Percentiles rank a stretch among this genome's conserved stretches.
These are phyloP conservation scores for Cordia subcordata DNA, from an alignment of 257 asterid genomes.

Conservation along the genomic window DNA sequence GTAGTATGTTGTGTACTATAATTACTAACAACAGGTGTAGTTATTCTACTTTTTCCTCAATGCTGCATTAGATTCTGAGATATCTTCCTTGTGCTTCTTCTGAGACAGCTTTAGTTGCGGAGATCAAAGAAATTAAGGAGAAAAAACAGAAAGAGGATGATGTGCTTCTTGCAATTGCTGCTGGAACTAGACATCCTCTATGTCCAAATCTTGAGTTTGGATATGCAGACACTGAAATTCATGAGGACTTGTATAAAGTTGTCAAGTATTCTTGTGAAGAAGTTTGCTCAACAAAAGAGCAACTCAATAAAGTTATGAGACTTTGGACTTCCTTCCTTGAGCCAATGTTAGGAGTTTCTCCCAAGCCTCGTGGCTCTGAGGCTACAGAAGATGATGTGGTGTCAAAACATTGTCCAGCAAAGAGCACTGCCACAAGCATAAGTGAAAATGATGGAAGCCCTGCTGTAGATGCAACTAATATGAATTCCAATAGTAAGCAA, in stretches of 20 bases:
- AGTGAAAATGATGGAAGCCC: constrained; percentile 6
- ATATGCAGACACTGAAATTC: constrained; percentile 17
- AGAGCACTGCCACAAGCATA: neutral
- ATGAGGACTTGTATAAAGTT: constrained; percentile 19
- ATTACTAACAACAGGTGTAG: neutral
- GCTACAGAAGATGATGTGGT: constrained; percentile 5
- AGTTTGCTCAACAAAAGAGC: constrained; percentile 26
- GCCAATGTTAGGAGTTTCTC: constrained; percentile 23
- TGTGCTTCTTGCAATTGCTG: constrained; percentile 25
- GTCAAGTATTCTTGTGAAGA: constrained; percentile 24
- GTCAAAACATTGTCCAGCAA: neutral
- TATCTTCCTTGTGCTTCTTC: constrained; percentile 1
- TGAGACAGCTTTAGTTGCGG: constrained; percentile 18
- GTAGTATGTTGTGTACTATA: neutral
- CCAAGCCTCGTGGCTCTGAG: constrained; percentile 13
- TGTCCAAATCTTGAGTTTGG: constrained; percentile 18
- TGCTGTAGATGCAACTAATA: constrained; percentile 14
- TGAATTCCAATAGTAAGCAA: constrained; percentile 10
- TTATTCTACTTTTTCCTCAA: neutral
- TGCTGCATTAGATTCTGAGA: neutral
- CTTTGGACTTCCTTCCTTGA: constrained; percentile 25
- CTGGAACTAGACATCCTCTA: constrained; percentile 23
- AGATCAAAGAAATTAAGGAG: constrained; percentile 27
- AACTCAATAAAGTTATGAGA: constrained; percentile 21
- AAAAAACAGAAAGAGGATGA: constrained; percentile 21